phyloP scores from a whole-genome alignment of 345 rosid species.

The Conringia planisiliqua region DNA sequence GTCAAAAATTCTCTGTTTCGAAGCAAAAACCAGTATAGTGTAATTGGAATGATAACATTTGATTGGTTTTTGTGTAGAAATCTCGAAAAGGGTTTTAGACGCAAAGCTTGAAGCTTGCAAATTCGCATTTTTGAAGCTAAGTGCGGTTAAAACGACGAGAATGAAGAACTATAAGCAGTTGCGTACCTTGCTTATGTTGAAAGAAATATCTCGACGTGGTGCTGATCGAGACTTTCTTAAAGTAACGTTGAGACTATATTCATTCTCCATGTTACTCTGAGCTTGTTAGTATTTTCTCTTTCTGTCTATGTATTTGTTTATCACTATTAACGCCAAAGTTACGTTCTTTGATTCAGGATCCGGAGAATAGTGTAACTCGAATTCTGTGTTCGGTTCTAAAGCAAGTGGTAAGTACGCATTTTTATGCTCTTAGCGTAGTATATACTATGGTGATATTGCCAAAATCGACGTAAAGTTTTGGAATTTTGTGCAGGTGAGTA shows the following conservation, averaged over 20 bases:
- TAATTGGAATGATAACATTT: background rate
- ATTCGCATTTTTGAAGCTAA: constrained; percentile 38
- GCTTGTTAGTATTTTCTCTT: background rate
- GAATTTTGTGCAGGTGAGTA: constrained; percentile 28
- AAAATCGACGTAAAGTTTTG: background rate
- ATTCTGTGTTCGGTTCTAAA: constrained; percentile 39
- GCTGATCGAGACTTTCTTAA: constrained; percentile 38
- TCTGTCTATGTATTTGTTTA: background rate
- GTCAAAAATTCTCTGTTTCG: background rate
- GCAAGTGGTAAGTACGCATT: constrained; percentile 33
- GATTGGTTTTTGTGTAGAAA: constrained; percentile 25
- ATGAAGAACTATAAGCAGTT: constrained; percentile 39
- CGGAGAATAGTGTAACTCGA: constrained; percentile 38
- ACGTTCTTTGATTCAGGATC: constrained; percentile 33
- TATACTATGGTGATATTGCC: background rate
- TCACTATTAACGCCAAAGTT: background rate
- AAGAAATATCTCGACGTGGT: constrained; percentile 41
- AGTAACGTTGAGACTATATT: constrained; percentile 15
- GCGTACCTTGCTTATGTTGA: constrained; percentile 38
- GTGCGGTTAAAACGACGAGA: constrained; percentile 34
- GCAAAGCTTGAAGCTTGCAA: constrained; percentile 41
- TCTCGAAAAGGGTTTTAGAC: constrained; percentile 36
- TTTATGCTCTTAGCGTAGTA: background rate
- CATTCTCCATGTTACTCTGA: constrained; percentile 13
- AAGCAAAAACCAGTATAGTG: background rate